Evolutionary conservation across 768 basidiomycete genomes (phyloP), one percentile per base, ranked within the genome.

Genomic region (Wakefieldia striispora): DNA sequence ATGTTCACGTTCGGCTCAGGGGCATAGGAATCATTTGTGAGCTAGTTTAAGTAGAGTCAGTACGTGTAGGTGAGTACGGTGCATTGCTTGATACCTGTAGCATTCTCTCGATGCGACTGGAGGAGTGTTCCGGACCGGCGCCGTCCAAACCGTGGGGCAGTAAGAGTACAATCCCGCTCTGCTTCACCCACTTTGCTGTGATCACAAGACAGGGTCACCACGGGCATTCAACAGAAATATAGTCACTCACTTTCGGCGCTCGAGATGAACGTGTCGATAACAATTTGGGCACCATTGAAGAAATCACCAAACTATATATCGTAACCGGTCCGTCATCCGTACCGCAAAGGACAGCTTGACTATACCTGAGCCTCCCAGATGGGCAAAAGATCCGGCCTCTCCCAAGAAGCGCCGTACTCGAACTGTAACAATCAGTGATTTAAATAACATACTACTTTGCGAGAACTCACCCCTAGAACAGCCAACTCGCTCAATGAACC

Each of bases 51-150:
- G 16, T 33, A 3, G 4, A 33, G 4, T 54, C 16, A 55, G 31
- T 14, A 37, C 6, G n/a, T 20, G 40, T 4, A 10, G 13, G 9
- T 23, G 24, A 14, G 17, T 6, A 20, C 29, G 29, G 2, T 26
- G 12, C 20, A 3, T n/a, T n/a, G 29, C 12, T 24, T 3, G 41
- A 63, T 47, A 88, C 90, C 76, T 93, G 93, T n/a, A 95, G 72
- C 83, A 92, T 88, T 33, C 93, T 77, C 63, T 97, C 93, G 36
- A 95, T 75, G 14, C 93, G 82, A 42, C 83, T 87, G 0, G 90
- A 92, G 1, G 92, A 95, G 62, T 97, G 93, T 64, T 97, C 93
- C 0, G 93, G 93, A 2, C 94, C 93, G 14, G 93, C 92, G 24
- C 93, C 93, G 57, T 97, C 92, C 14, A 91, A 74, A 14, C 94